Conservation (phyloP, 2,329 filamentous ascomycete genomes). For the Madurella mycetomatis region DNA sequence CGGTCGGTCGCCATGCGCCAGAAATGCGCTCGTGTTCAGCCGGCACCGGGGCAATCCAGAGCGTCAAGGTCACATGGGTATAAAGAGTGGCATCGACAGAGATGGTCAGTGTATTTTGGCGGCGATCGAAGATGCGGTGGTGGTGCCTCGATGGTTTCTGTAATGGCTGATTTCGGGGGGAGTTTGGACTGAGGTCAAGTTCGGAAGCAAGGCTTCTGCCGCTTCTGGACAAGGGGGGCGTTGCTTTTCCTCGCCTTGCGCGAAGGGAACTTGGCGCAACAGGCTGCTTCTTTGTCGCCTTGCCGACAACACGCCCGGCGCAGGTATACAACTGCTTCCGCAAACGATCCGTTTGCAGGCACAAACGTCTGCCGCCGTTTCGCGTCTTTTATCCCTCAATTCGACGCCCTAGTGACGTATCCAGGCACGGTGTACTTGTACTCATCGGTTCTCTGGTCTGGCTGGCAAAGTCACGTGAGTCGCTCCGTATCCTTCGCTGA, state of each 20-base stretch:
- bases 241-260: slow-evolving; percentile 13
- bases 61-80: slow-evolving; percentile 47
- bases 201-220: slow-evolving; percentile 34
- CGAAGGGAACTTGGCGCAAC: neutral
- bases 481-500: too few species aligned
- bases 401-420: neutral
- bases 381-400: neutral
- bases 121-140: slow-evolving; percentile 39
- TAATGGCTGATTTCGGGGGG: slow-evolving; percentile 46
- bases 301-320: neutral
- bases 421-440: slow-evolving; percentile 1
- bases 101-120: slow-evolving; percentile 44
- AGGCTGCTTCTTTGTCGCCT: slow-evolving; percentile 2
- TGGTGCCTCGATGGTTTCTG: slow-evolving; percentile 49
- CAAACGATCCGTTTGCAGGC: neutral
- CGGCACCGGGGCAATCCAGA: slow-evolving; percentile 42
- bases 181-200: slow-evolving; percentile 55
- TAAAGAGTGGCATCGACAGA: slow-evolving; percentile 49
- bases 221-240: slow-evolving; percentile 26
- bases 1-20: slow-evolving; percentile 54
- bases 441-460: neutral
- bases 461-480: slow-evolving; percentile 11
- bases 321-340: neutral
- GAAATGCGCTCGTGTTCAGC: slow-evolving; percentile 48
- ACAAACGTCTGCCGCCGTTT: neutral